Evolutionary conservation across 2,329 filamentous ascomycete genomes (phyloP), one percentile per base, ranked within the genome.

Genomic region (Aspergillus awamori): DNA sequence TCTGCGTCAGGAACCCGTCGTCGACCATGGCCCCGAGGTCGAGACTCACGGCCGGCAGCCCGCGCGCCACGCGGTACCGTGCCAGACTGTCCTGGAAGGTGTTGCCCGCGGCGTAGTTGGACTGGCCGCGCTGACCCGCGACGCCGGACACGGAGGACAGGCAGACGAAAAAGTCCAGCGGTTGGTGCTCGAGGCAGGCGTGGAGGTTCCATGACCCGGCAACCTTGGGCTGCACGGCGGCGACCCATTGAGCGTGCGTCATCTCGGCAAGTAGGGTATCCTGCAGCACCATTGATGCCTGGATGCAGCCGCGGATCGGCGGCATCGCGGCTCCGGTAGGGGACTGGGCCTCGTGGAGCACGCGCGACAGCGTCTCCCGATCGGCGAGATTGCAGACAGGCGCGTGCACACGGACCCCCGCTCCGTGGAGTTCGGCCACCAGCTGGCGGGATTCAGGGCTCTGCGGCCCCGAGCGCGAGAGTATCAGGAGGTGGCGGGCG

Each of bases 331-430:
- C 24, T 26, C 24, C 24, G 24, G 24, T 33, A 24, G 36, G 20
- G 11, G 8, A 20, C 15, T 38, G 6, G 24, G 24, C 24, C 4
- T 51, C 43, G 38, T 36, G 20, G 3, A 61, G 41, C 15, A 54
- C 33, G 8, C 39, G 20, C 28, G 39, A 17, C 51, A 45, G 15
- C 7, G 39, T n/a, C 6, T 53, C 38, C 8, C n/a, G 13, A n/a
- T 47, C 36, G 7, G 59, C 51, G 10, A 61, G 53, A 10, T 60
- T 73, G 3, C 53, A 54, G 10, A 39, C 28, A 20, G 43, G 55
- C 3, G 56, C 39, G 26, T 47, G 24, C 8, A 57, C 39, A 13
- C 73, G 73, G 5, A 78, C 76, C 22, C 78, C 81, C 7, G 15
- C 13, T 4, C 15, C 28, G 10, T 11, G 30, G 8, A 49, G 43